phyloP scores from a whole-genome alignment of 2,329 filamentous ascomycete genomes.

The Xylogone sp. region DNA sequence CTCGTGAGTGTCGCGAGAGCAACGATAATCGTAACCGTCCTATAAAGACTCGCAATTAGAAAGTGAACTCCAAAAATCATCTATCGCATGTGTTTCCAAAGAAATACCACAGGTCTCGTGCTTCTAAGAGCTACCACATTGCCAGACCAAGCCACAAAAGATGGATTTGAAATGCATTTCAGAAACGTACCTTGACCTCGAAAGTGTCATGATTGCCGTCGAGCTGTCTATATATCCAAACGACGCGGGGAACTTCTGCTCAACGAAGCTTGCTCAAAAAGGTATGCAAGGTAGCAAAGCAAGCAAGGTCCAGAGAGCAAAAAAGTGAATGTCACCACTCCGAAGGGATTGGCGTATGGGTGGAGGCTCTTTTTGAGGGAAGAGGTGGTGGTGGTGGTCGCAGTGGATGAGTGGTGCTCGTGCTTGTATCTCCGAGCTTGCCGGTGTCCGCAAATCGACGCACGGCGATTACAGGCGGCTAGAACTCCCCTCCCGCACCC shows the following conservation, averaged over 20 bases:
- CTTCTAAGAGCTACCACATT: not conserved
- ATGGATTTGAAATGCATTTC: not conserved
- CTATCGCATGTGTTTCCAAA: too few relatives aligned
- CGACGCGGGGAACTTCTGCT: too few relatives aligned
- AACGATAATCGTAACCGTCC: constrained; percentile 22
- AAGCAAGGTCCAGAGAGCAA: not conserved
- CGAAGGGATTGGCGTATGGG: not conserved
- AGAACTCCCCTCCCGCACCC: too few relatives aligned
- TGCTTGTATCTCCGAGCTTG: not conserved
- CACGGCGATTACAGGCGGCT: not conserved
- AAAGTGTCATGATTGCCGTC: constrained; percentile 5
- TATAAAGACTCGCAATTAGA: too few relatives aligned
- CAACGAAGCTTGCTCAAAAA: too few relatives aligned
- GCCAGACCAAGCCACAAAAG: not conserved
- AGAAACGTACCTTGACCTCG: constrained; percentile 9
- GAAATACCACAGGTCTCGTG: not conserved
- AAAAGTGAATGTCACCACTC: not conserved
- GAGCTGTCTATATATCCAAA: not conserved
- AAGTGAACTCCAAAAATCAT: too few relatives aligned
- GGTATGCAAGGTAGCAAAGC: not conserved
- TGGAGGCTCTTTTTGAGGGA: not conserved
- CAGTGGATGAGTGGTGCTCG: too few relatives aligned
- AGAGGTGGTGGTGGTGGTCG: too few relatives aligned
- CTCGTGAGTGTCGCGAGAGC: constrained; percentile 22
- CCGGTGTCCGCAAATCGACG: not conserved